Evolutionary conservation across 768 basidiomycete species (phyloP).

Genomic region (Mycena olivaceomarginata): DNA sequence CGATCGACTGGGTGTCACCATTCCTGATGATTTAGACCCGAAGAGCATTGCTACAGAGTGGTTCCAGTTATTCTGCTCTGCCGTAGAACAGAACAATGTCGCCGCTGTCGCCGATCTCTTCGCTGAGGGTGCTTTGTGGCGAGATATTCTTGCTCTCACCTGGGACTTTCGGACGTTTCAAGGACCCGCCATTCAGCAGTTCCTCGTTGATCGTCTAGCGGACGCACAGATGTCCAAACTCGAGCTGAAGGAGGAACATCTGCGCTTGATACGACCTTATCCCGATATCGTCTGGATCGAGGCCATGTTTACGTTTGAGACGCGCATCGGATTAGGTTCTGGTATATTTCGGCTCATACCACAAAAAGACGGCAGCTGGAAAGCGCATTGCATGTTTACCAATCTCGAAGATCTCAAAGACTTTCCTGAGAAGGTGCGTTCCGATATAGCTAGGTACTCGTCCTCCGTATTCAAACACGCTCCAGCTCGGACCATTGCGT

Average conservation of each 20-base stretch:
- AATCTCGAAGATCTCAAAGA: slow-evolving; percentile 74
- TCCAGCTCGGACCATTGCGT: slow-evolving; percentile 63
- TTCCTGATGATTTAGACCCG: slow-evolving; percentile 48
- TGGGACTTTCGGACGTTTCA: slow-evolving; percentile 72
- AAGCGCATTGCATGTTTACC: slow-evolving; percentile 76
- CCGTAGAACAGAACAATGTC: slow-evolving; percentile 39
- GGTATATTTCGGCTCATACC: slow-evolving; percentile 77
- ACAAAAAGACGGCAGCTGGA: slow-evolving; percentile 67
- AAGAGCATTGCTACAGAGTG: slow-evolving; percentile 54
- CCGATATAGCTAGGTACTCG: background rate
- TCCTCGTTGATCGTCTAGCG: slow-evolving; percentile 63
- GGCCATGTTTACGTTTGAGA: slow-evolving; percentile 74
- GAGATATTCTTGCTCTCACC: slow-evolving; percentile 71
- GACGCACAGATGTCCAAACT: slow-evolving; percentile 51
- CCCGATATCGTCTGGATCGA: slow-evolving; percentile 77
- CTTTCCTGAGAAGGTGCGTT: slow-evolving; percentile 63
- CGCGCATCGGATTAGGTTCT: slow-evolving; percentile 67
- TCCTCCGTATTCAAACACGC: background rate
- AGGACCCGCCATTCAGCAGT: slow-evolving; percentile 58
- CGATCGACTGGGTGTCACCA: slow-evolving; percentile 47
- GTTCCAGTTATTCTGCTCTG: slow-evolving; percentile 49
- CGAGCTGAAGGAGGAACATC: slow-evolving; percentile 52
- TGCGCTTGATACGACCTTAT: slow-evolving; percentile 62
- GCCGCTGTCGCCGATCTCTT: slow-evolving; percentile 46
- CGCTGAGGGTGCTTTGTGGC: slow-evolving; percentile 62